phyloP scores from a whole-genome alignment of 768 basidiomycete genomes.

The Boletales sp. region DNA sequence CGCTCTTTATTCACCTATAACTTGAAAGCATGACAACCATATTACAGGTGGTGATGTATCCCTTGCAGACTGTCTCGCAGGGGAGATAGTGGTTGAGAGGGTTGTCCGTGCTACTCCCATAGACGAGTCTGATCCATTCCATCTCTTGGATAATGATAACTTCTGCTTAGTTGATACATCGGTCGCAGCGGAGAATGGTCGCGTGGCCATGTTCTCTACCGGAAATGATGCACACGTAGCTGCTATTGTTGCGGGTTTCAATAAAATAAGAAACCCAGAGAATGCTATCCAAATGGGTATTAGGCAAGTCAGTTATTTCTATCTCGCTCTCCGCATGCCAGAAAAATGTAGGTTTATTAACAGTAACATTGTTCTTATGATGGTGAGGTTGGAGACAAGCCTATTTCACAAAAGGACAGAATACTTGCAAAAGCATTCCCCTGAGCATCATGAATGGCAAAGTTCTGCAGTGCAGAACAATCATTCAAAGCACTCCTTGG shows the following conservation, averaged over 20 bases:
- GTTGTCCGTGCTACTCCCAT: slow-evolving; percentile 11
- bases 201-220: slow-evolving; percentile 28
- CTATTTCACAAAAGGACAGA: too few species aligned
- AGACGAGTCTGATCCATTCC: slow-evolving; percentile 18
- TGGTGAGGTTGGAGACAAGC: too few species aligned
- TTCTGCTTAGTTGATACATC: slow-evolving; percentile 34
- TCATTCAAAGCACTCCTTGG: too few species aligned
- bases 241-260: slow-evolving; percentile 32
- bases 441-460: too few species aligned
- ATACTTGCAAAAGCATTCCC: too few species aligned
- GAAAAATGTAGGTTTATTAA: too few species aligned
- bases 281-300: slow-evolving; percentile 33
- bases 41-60: slow-evolving; percentile 32
- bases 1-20: background rate
- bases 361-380: too few species aligned
- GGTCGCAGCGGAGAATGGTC: slow-evolving; percentile 32
- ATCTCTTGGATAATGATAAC: slow-evolving; percentile 32
- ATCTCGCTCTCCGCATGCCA: slow-evolving; percentile 16
- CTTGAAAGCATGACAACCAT: background rate
- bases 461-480: too few species aligned
- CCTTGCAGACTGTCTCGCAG: slow-evolving; percentile 36
- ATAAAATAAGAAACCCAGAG: slow-evolving; percentile 25
- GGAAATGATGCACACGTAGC: slow-evolving; percentile 35
- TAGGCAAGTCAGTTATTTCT: slow-evolving; percentile 31
- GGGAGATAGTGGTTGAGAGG: slow-evolving; percentile 37